Conservation (phyloP, 1,284 basidiomycete species). For the Inonotus hispidus region DNA sequence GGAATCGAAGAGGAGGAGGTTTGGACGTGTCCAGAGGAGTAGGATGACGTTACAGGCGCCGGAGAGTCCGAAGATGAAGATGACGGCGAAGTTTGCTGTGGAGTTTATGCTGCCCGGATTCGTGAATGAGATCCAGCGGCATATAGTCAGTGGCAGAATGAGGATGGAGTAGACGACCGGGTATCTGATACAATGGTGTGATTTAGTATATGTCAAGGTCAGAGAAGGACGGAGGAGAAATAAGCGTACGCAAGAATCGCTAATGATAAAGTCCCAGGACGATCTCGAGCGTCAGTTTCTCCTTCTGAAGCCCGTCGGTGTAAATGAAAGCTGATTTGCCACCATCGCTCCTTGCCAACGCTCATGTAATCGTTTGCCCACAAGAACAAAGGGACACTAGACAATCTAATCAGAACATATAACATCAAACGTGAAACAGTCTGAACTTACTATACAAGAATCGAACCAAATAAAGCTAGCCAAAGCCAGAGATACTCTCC, state of each 20-base stretch:
- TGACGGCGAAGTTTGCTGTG: constrained; percentile 30
- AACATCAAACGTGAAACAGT: constrained; percentile 19
- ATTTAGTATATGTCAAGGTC: too few relatives aligned
- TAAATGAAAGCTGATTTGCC: constrained; percentile 26
- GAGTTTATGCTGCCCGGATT: constrained; percentile 24
- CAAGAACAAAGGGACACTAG: too few relatives aligned
- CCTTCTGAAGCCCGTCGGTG: neutral
- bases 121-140: constrained; percentile 27
- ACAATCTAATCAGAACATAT: too few relatives aligned
- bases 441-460: constrained; percentile 26
- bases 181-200: constrained; percentile 23
- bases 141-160: constrained; percentile 27
- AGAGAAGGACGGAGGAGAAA: neutral
- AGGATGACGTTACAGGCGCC: too few relatives aligned
- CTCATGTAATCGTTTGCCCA: too few relatives aligned
- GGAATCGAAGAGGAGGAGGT: too few relatives aligned
- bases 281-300: constrained; percentile 6
- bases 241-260: constrained; percentile 25
- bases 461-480: constrained; percentile 33
- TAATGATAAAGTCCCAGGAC: constrained; percentile 18
- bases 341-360: constrained; percentile 10
- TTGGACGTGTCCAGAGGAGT: too few relatives aligned
- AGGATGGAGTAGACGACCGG: constrained; percentile 28
- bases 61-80: constrained; percentile 23
- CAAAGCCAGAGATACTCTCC: constrained; percentile 44